Evolutionary conservation across 1,284 basidiomycete genomes (phyloP), one percentile per base, ranked within the genome.

Genomic region (Moesziomyces globuligerus): DNA sequence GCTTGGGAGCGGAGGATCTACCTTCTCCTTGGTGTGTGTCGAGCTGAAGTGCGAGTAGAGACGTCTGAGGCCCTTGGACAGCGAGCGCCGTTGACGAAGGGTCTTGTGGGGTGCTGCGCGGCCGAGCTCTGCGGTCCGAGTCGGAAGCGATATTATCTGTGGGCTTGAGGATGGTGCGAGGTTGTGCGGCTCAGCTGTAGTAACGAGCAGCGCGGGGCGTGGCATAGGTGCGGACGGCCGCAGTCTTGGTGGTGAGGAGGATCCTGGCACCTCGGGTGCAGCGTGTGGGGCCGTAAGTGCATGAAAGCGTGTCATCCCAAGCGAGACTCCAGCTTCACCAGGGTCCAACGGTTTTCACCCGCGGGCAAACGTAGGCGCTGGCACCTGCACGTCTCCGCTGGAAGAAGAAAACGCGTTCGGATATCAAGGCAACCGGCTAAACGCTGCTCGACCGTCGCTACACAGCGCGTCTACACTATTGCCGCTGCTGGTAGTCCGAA

Each of bases 41-140:
- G 42, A 29, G 23, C 43, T 28, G 21, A 53, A 44, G 23, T 48
- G 62, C 0, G 41, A 24, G 23, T 44, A 54, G 9, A 66, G 47
- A 21, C 56, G 50, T 17, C 56, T 55, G 20, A 59, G 42, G 24
- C 44, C 42, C 1, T 43, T 50, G 18, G 56, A 51, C 23, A 66
- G 11, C 4, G 56, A 59, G 40, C 51, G 51, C 24, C 43, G 20
- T 42, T 36, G 20, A 25, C 47, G 34, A 10, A 37, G 15, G 23
- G 28, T 21, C 49, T 45, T 20, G 9, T 48, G 13, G 24, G 8
- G 5, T 1, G 18, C 1, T 17, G 29, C 20, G 17, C 42, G 38
- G 4, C 7, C n/a, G 23, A 21, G 9, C 17, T 3, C 15, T 13
- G 15, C 17, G 32, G 15, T 34, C 32, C 3, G 17, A 34, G 32